phyloP scores from a whole-genome alignment of 2,329 filamentous ascomycete species.

The Fusarium papillatum region DNA sequence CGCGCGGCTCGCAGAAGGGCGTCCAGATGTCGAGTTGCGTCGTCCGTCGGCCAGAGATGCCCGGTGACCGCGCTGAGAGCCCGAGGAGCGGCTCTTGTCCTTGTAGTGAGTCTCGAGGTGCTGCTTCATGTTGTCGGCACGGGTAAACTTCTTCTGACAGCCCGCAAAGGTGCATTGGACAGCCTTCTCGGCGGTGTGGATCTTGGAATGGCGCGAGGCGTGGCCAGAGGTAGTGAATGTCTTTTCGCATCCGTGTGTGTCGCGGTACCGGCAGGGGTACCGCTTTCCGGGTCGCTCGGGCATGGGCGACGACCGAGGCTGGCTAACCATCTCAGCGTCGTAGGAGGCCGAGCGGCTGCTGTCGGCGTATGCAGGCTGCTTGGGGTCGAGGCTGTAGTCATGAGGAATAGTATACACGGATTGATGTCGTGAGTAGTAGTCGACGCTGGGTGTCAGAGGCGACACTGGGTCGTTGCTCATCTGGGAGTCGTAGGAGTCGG shows the following conservation, averaged over 20 bases:
- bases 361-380: slow-evolving; percentile 58
- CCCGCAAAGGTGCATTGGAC: slow-evolving; percentile 76
- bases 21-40: slow-evolving; percentile 49
- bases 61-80: slow-evolving; percentile 50
- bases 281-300: slow-evolving; percentile 70
- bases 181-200: slow-evolving; percentile 85
- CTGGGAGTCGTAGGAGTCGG: slow-evolving; percentile 73
- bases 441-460: slow-evolving; percentile 67
- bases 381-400: slow-evolving; percentile 52
- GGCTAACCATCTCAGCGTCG: slow-evolving; percentile 59
- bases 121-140: slow-evolving; percentile 91
- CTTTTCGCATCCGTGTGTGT: slow-evolving; percentile 80
- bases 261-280: slow-evolving; percentile 81
- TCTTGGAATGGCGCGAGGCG: slow-evolving; percentile 87
- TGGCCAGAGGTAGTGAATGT: slow-evolving; percentile 89
- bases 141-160: slow-evolving; percentile 85
- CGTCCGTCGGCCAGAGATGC: slow-evolving; percentile 49
- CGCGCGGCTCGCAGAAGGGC: slow-evolving; percentile 46
- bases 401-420: slow-evolving; percentile 55
- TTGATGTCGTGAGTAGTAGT: slow-evolving; percentile 55
- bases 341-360: slow-evolving; percentile 63
- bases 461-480: slow-evolving; percentile 67
- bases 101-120: slow-evolving; percentile 84
- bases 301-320: slow-evolving; percentile 55
- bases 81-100: slow-evolving; percentile 65